phyloP scores from a whole-genome alignment of 305 asterid species.

The Fraxinus floribunda region DNA sequence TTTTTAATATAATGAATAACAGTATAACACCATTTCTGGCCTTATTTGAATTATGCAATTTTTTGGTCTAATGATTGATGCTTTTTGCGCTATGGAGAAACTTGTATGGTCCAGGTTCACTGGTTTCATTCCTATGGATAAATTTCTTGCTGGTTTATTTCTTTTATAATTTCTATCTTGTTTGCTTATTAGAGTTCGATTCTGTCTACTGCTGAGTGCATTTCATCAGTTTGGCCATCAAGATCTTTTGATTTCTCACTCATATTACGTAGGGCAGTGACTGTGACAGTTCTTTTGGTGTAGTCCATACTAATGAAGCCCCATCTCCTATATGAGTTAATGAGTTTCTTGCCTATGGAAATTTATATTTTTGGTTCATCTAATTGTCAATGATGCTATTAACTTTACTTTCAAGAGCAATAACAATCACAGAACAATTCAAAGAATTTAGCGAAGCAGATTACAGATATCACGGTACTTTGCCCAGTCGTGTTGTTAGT shows the following conservation, averaged over 20 bases:
- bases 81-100: not conserved
- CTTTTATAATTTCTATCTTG: not conserved
- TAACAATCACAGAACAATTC: not conserved
- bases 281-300: not conserved
- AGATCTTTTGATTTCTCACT: not conserved
- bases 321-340: not conserved
- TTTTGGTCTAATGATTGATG: not conserved
- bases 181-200: not conserved
- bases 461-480: not conserved
- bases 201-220: not conserved
- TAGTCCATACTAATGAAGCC: not conserved
- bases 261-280: not conserved
- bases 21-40: conserved; percentile 12
- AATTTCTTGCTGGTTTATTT: not conserved
- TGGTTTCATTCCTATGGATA: not conserved
- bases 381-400: not conserved
- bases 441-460: not conserved
- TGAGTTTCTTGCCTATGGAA: not conserved
- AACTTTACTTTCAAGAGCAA: not conserved
- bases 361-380: not conserved
- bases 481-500: not conserved
- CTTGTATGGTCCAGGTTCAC: not conserved
- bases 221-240: not conserved
- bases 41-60: not conserved
- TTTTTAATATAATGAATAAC: conserved; percentile 20